Evolutionary conservation across 495 filamentous ascomycete species (phyloP), one percentile per base, ranked within the genome.

Genomic region (Xylaria cubensis): DNA sequence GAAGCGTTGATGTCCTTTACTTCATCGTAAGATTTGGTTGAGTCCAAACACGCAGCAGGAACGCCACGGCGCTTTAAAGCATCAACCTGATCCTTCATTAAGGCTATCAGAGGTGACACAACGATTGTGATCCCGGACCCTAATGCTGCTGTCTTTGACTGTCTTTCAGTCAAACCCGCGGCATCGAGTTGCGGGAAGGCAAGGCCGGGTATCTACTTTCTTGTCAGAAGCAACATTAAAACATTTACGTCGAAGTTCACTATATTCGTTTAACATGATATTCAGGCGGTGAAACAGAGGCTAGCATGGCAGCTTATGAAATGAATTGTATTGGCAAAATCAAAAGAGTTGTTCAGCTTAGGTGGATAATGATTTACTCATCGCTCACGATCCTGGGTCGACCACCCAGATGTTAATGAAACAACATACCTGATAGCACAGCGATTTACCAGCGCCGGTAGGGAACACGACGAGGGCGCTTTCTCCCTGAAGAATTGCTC

Each of bases 81-180:
- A 62, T 89, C 86, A 0, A 89, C 85, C 73, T 90, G 87, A 72
- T 89, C 87, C 74, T 88, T 89, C 85, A 90, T 89, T 59, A 90
- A 69, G 1, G 87, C 86, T 62, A 89, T 86, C 10, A 90, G 74
- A 1, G 88, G 87, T 5, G 86, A 88, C 0, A 89, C 84, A 19
- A 88, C 86, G 7, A 89, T 75, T 1, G 86, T 88, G 56, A 89
- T 78, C 4, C 87, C 87, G 4, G 77, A 29, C 5, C 76, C 70
- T 4, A 67, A 69, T 32, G 75, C 74, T n/a, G 69, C 72, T 41
- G 42, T 59, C 29, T 55, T 32, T 17, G 70, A 56, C 2, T 42
- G 24, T 34, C 64, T 68, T 19, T 36, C 7, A 15, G 71, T 64
- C 24, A 73, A 44, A 5, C 65, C 63, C 3, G 42, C 42, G 4